Conservation (phyloP, 148 eudicot genomes). For the Vaccinium darrowii region DNA sequence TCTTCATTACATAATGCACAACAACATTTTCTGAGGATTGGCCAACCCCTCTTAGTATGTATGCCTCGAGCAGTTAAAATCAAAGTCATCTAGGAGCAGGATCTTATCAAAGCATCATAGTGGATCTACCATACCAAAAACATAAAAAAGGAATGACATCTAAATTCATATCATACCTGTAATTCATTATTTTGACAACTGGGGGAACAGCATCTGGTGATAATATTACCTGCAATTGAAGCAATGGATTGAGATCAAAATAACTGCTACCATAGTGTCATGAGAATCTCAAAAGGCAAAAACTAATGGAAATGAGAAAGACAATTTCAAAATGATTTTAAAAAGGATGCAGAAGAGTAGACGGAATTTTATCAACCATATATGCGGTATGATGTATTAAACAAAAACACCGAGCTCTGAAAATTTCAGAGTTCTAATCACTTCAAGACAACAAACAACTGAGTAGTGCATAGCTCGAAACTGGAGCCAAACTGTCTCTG, state of each 20-base stretch:
- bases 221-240: slow-evolving; percentile 61
- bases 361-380: neutral
- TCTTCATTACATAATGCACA: neutral
- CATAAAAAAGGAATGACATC: neutral
- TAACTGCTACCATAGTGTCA: slow-evolving; percentile 12
- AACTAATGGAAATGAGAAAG: neutral
- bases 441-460: neutral
- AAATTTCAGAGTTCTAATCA: neutral
- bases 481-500: neutral
- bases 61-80: neutral
- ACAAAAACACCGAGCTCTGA: neutral
- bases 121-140: neutral
- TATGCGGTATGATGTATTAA: neutral
- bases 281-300: slow-evolving; percentile 11
- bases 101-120: slow-evolving; percentile 6
- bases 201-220: slow-evolving; percentile 97
- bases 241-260: slow-evolving; percentile 6
- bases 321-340: neutral
- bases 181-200: slow-evolving; percentile 86
- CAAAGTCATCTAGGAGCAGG: neutral
- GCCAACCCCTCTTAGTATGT: neutral
- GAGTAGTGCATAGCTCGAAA: neutral
- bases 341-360: neutral
- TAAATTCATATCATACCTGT: slow-evolving; percentile 48
- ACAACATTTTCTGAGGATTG: slow-evolving; percentile 1